phyloP scores from a whole-genome alignment of 805 yeast genomes.

The Candida schatavii region DNA sequence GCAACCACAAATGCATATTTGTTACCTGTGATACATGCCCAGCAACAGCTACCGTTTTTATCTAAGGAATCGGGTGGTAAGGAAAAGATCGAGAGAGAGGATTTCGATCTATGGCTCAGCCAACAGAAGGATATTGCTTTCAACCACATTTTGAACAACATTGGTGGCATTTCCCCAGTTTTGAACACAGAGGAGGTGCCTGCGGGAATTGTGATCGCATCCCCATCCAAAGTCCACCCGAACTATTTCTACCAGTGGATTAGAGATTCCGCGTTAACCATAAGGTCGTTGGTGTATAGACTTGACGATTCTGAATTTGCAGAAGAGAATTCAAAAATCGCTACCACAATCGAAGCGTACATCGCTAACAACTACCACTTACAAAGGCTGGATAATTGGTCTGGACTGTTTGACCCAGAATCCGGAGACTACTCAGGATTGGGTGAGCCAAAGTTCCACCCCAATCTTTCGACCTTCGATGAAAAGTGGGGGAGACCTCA shows the following conservation, averaged over 20 bases:
- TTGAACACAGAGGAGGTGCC: constrained; percentile 36
- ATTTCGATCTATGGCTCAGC: constrained; percentile 49
- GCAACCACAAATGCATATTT: neutral
- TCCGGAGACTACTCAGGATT: constrained; percentile 47
- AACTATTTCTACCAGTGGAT: constrained; percentile 89
- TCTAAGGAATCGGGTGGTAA: neutral
- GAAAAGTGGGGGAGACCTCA: constrained; percentile 93
- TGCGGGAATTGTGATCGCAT: constrained; percentile 77
- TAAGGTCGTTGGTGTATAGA: constrained; percentile 58
- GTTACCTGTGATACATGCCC: neutral
- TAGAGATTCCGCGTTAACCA: constrained; percentile 83
- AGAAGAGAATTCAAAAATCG: constrained; percentile 13
- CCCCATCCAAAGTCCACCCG: constrained; percentile 70
- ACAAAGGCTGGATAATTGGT: constrained; percentile 66
- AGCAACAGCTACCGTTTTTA: neutral
- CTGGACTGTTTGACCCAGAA: constrained; percentile 51
- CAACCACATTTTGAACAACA: constrained; percentile 47
- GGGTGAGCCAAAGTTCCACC: constrained; percentile 88
- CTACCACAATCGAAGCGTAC: constrained; percentile 52
- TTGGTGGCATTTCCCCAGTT: constrained; percentile 48
- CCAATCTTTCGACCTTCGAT: constrained; percentile 60
- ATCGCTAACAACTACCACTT: constrained; percentile 54
- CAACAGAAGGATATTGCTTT: constrained; percentile 43
- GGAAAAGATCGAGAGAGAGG: constrained; percentile 13
- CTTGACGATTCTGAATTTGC: constrained; percentile 39